Conservation (phyloP, 2,329 filamentous ascomycete genomes). For the Arthrobotrys sphaeroides region DNA sequence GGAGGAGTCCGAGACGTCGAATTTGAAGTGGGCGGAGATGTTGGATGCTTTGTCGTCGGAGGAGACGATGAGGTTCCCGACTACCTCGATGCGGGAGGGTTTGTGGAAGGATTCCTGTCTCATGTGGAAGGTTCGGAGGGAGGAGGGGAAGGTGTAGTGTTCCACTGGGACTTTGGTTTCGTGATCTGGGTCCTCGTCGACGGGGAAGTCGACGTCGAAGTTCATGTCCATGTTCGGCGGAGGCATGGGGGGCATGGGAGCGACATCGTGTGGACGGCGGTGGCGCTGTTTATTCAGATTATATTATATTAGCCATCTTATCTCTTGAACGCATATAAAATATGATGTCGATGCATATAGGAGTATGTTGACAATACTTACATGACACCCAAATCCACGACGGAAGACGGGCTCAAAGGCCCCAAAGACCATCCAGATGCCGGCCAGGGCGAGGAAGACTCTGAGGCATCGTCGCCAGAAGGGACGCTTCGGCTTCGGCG, state of each 20-base stretch:
- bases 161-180: background rate
- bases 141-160: slow-evolving; percentile 28
- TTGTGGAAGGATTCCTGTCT: slow-evolving; percentile 39
- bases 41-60: slow-evolving; percentile 35
- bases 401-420: slow-evolving; percentile 25
- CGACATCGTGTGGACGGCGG: background rate
- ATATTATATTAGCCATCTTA: background rate
- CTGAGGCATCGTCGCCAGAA: slow-evolving; percentile 35
- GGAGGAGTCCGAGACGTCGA: slow-evolving; percentile 21
- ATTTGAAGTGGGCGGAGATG: slow-evolving; percentile 45
- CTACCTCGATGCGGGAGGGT: slow-evolving; percentile 18
- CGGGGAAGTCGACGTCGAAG: background rate
- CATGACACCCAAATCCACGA: slow-evolving; percentile 13
- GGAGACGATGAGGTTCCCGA: slow-evolving; percentile 41
- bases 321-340: no score
- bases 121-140: slow-evolving; percentile 34
- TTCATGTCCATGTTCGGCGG: slow-evolving; percentile 6
- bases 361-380: slow-evolving; percentile 19
- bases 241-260: background rate
- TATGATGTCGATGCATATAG: background rate
- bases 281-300: background rate
- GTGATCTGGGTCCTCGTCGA: background rate
- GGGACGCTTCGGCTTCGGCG: slow-evolving; percentile 41
- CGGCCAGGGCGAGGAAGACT: slow-evolving; percentile 11
- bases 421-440: slow-evolving; percentile 25